Evolutionary conservation across 192 early-diverging fungal genomes (phyloP).

Genomic region (Radiomyces spectabilis): DNA sequence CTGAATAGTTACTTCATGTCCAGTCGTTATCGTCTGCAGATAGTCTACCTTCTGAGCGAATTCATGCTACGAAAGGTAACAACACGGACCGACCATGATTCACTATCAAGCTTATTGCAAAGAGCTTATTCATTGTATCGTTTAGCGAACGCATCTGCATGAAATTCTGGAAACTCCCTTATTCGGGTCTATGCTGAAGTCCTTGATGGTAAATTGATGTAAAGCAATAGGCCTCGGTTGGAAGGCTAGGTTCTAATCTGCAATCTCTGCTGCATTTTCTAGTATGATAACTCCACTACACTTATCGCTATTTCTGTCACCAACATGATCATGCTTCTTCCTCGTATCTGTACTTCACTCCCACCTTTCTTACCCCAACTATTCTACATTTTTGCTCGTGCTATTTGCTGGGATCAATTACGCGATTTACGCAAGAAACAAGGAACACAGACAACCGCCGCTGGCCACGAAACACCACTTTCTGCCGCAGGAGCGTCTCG

Average conservation of each 20-base stretch:
- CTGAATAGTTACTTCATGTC: conserved; percentile 39
- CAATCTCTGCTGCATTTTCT: neutral
- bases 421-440: conserved; percentile 31
- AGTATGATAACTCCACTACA: conserved; percentile 45
- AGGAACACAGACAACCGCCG: too few species aligned
- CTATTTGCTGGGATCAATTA: conserved; percentile 44
- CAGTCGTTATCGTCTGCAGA: conserved; percentile 37
- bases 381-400: conserved; percentile 43
- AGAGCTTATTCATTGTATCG: too few species aligned
- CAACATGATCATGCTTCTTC: conserved; percentile 46
- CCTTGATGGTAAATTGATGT: conserved; percentile 34
- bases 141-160: conserved; percentile 42
- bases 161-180: conserved; percentile 46
- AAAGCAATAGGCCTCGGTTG: neutral
- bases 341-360: conserved; percentile 37
- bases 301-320: conserved; percentile 43
- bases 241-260: neutral
- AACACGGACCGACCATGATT: neutral
- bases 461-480: too few species aligned
- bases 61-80: conserved; percentile 41
- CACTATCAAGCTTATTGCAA: neutral
- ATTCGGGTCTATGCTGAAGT: conserved; percentile 38
- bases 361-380: conserved; percentile 35
- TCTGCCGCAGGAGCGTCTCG: too few species aligned
- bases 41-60: conserved; percentile 38